Evolutionary conservation across 495 filamentous ascomycete genomes (phyloP), one percentile per base, ranked within the genome.

Genomic region (Terfezia boudieri): DNA sequence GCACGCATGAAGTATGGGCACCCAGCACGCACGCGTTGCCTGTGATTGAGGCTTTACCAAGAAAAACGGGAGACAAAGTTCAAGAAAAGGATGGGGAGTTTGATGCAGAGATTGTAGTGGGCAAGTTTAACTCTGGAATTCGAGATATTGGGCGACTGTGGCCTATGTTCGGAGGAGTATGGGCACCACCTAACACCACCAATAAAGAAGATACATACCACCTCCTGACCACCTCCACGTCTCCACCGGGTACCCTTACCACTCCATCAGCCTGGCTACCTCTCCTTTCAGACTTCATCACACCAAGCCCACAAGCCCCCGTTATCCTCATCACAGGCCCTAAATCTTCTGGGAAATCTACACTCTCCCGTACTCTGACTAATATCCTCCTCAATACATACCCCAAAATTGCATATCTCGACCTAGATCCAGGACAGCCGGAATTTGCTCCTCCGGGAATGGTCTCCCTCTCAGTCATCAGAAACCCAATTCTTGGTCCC

Each of bases 381-480:
- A 84, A 84, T 58, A 68, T 71, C 50, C 68, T 81, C 35, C 67
- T 82, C 50, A 32, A 16, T 43, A 53, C 9, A 22, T 11, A 54
- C 41, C 17, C 41, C 12, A 14, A 46, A 46, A 67, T 79, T 16
- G 73, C 71, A 52, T 79, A 78, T 59, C 70, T 85, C 2, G 81
- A 85, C 54, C 67, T 83, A 0, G 81, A 85, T 53, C 76, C 80
- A 4, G 76, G 75, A 1, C 78, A 81, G 64, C 80, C 81, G n/a
- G 79, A 82, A 62, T 82, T 81, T 58, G 74, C 75, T 0, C 71
- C 81, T 0, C 76, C 79, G 56, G 80, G 81, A 8, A 73, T 78
- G 35, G 59, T 85, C 10, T 82, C 79, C 37, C 75, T 85, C 5
- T 67, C 75, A n/a, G 67, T 70, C 23, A 60, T 83, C 6, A 67